Percentiles rank a stretch among this genome's conserved stretches.
These are phyloP conservation scores for Cornus suecica DNA, from an alignment of 148 eudicot species.

Conservation along the genomic window DNA sequence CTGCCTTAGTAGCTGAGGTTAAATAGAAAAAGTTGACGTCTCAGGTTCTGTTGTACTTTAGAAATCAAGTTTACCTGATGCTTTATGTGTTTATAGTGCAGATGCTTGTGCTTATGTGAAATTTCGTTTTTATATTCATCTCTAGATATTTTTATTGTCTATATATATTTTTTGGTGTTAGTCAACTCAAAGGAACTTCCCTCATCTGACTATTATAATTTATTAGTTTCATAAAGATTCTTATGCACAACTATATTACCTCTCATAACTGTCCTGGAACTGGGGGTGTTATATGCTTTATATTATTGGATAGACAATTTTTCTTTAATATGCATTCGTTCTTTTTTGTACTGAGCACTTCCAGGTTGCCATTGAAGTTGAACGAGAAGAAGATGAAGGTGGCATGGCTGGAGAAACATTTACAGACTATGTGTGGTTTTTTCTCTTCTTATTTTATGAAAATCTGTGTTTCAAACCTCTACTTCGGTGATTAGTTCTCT, in stretches of 20 bases:
- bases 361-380: constrained; percentile 92
- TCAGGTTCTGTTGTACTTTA: not conserved
- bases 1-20: too few species aligned
- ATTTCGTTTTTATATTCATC: not conserved
- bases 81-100: not conserved
- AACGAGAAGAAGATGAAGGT: constrained; percentile 93
- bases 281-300: not conserved
- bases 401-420: constrained; percentile 85
- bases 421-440: constrained; percentile 67
- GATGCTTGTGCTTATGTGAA: too few species aligned
- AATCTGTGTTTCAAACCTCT: not conserved
- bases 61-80: not conserved
- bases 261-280: constrained; percentile 3
- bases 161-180: not conserved
- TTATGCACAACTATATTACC: not conserved
- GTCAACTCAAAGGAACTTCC: not conserved
- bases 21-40: too few species aligned
- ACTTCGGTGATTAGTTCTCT: not conserved
- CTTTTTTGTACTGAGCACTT: not conserved
- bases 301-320: not conserved
- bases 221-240: not conserved
- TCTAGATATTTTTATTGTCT: not conserved
- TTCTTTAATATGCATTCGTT: constrained; percentile 3
- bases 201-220: not conserved
- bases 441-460: not conserved